These are phyloP conservation scores for Musa beccarii DNA, from an alignment of 176 grass and related monocot species.

Conservation along the genomic window DNA sequence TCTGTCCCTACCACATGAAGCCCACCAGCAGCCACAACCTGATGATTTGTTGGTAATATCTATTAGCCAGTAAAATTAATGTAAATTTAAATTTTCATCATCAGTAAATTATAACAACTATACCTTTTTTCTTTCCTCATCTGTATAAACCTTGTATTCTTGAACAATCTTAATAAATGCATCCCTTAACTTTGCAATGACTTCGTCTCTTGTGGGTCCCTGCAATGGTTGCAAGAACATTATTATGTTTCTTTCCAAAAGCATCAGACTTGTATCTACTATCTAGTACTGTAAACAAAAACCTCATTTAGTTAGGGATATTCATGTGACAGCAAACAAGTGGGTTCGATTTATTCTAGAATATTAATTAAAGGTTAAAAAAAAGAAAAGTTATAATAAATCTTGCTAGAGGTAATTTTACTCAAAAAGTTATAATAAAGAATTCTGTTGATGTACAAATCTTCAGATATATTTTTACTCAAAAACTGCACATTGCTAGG, in stretches of 20 bases:
- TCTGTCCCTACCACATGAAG: constrained; percentile 94
- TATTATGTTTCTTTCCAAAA: constrained; percentile 6
- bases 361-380: not conserved
- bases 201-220: constrained; percentile 91
- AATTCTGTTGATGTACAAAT: not conserved
- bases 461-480: not conserved
- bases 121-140: constrained; percentile 92
- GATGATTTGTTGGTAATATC: constrained; percentile 18
- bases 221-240: constrained; percentile 24
- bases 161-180: constrained; percentile 75
- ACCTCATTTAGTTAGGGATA: not conserved
- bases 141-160: constrained; percentile 85
- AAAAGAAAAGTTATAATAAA: not conserved
- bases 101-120: not conserved
- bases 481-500: not conserved
- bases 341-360: not conserved
- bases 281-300: not conserved
- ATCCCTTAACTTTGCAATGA: constrained; percentile 77
- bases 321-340: not conserved
- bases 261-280: not conserved
- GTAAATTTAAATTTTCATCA: constrained; percentile 24
- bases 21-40: constrained; percentile 83
- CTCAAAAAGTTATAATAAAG: not conserved
- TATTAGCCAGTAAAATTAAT: constrained; percentile 13
- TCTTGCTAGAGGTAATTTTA: not conserved